Base-by-base conservation (phyloP, 1,284 basidiomycete genomes). In the Vanrija pseudolonga region DNA sequence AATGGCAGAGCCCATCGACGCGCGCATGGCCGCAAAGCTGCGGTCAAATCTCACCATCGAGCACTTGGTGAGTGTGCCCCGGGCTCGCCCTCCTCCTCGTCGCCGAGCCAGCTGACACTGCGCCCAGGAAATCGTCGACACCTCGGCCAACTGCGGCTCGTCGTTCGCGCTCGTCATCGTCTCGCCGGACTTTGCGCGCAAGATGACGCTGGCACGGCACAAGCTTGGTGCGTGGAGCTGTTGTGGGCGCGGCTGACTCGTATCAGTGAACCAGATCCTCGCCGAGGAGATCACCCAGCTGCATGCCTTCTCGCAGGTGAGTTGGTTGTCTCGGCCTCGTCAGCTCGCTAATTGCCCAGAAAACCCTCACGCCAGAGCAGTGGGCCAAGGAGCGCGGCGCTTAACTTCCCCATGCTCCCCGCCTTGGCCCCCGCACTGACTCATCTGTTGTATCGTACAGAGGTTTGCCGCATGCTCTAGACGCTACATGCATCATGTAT, bases 91-190 rank as follows among this genome's bases (percentile, higher is more conserved):
- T 32, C 2, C 40, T 23, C 11, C 37, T 8, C 17, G 17, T 15
- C n/a, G 11, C 3, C 19, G 24, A 3, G 9, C 9, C 3, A 20
- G 11, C 26, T 41, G 8, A 17, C 14, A 38, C 57, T 56, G 38
- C 52, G 20, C 22, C 2, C 50, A 61, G 60, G 60, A 61, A 26
- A 61, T 61, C 28, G 50, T 47, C 22, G 60, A 61, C 60, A 76
- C 73, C 0, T 76, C 73, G 3, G 74, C 72, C 20, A 76, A 76
- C 53, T 76, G 74, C 61, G 74, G 74, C 15, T 69, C 67, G n/a
- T 73, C 72, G 5, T 76, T 68, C 46, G 69, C 71, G 5, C 62
- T 75, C 28, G 67, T 65, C 7, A 65, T 76, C 36, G 74, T 76
- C 6, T 75, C 74, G 20, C 66, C 69, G 7, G 68, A 68, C 55